A percentile compares a stretch with the other conserved stretches of the same genome.
These are phyloP conservation scores for Diaporthe capsici DNA, from an alignment of 2,329 filamentous ascomycete species.

Conservation along the genomic window DNA sequence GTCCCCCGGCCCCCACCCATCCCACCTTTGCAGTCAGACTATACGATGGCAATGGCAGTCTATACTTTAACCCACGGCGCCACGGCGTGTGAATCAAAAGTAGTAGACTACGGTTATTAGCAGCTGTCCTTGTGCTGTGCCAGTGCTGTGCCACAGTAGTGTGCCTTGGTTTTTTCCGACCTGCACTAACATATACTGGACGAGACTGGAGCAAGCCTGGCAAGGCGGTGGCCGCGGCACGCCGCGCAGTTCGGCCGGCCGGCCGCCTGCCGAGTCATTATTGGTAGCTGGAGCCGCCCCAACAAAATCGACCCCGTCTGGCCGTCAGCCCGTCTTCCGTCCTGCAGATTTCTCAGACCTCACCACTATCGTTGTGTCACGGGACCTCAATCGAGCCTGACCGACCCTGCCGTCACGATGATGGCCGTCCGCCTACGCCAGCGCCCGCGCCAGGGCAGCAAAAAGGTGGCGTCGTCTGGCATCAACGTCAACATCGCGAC, in stretches of 20 bases:
- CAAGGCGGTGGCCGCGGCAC: conserved; percentile 15
- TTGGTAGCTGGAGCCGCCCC: conserved; percentile 7
- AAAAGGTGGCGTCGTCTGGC: not conserved
- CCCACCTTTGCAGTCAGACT: not conserved
- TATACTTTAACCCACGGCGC: not conserved
- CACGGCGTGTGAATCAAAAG: not conserved
- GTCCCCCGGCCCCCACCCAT: not conserved
- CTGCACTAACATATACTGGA: not conserved
- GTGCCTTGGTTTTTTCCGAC: not conserved
- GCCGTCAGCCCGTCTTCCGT: not conserved
- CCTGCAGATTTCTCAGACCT: conserved; percentile 5
- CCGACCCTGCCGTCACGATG: not conserved
- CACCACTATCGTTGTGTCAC: not conserved
- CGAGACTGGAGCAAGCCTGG: not conserved
- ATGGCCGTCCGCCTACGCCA: not conserved
- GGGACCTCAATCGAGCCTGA: not conserved
- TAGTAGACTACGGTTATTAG: too few relatives aligned
- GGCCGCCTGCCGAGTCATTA: conserved; percentile 15
- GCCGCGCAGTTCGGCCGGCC: not conserved
- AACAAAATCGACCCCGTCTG: conserved; percentile 22
- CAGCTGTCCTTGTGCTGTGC: not conserved
- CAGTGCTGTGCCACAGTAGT: not conserved
- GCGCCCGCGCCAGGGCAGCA: not conserved
- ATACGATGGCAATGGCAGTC: not conserved
- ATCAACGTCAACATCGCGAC: not conserved